Evolutionary conservation across 805 yeast genomes (phyloP).

Genomic region (Cyberlindnera veronae): DNA sequence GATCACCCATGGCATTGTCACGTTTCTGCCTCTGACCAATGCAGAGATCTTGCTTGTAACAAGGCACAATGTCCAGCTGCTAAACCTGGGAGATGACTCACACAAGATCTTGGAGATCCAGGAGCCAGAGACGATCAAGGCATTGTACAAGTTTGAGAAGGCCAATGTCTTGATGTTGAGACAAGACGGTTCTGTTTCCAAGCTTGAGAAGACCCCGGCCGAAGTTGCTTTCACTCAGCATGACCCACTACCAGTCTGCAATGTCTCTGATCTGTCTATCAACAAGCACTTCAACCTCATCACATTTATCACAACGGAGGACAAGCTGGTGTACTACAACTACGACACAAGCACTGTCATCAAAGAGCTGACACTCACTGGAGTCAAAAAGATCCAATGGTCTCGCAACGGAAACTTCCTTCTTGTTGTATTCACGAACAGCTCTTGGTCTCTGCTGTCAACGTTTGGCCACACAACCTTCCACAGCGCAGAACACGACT

Average conservation of each 20-base stretch:
- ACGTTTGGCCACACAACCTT: constrained; percentile 27
- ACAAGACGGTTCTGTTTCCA: constrained; percentile 7
- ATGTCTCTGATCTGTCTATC: too few species aligned
- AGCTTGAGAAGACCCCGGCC: not conserved
- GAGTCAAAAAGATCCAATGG: constrained; percentile 14
- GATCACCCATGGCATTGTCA: constrained; percentile 23
- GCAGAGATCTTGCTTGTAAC: constrained; percentile 20
- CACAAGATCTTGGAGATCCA: constrained; percentile 9
- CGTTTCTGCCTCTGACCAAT: constrained; percentile 19
- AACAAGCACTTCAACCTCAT: constrained; percentile 9
- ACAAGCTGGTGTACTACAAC: constrained; percentile 8
- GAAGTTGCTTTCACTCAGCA: too few species aligned
- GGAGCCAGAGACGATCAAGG: constrained; percentile 1
- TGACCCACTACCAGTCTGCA: too few species aligned
- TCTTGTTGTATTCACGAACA: constrained; percentile 16
- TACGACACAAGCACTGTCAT: constrained; percentile 3
- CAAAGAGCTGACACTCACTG: constrained; percentile 3
- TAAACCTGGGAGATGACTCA: constrained; percentile 17
- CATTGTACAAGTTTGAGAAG: constrained; percentile 1
- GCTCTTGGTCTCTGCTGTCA: constrained; percentile 28
- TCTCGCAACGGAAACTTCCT: constrained; percentile 13
- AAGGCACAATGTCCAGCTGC: constrained; percentile 15
- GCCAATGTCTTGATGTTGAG: constrained; percentile 5
- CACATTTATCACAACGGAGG: constrained; percentile 1
- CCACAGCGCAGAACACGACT: constrained; percentile 14